These are phyloP conservation scores for Tolypocladium tundrense DNA, from an alignment of 2,329 filamentous ascomycete species.

Conservation along the genomic window DNA sequence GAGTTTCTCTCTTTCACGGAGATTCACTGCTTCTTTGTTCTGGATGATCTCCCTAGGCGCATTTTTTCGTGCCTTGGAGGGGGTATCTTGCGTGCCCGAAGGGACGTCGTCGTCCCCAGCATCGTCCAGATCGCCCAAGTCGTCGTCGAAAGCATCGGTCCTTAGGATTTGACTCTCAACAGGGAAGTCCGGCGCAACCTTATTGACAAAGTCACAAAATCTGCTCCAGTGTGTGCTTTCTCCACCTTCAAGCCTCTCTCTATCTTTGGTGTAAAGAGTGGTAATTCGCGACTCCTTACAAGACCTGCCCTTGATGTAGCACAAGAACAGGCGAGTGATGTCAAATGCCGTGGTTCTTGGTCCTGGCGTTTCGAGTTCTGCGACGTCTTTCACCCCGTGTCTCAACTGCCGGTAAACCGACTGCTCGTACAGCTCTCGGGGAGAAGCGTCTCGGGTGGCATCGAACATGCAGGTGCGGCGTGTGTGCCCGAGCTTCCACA, in stretches of 20 bases:
- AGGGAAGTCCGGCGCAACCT: conserved; percentile 17
- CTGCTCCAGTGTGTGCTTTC: conserved; percentile 7
- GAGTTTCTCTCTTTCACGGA: conserved; percentile 45
- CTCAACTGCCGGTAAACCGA: conserved; percentile 4
- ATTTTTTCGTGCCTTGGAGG: conserved; percentile 10
- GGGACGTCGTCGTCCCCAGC: conserved; percentile 5
- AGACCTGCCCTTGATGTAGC: conserved; percentile 15
- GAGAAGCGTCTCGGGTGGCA: conserved; percentile 10
- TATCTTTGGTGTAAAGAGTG: conserved; percentile 9
- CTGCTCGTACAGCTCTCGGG: conserved; percentile 4
- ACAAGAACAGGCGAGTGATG: conserved; percentile 18
- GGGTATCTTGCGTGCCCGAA: background rate
- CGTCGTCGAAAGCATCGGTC: conserved; percentile 11
- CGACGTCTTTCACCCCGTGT: conserved; percentile 6
- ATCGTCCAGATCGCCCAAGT: conserved; percentile 7
- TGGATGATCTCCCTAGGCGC: conserved; percentile 21
- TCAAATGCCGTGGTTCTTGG: conserved; percentile 16
- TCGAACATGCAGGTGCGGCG: conserved; percentile 17
- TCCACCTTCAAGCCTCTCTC: conserved; percentile 5
- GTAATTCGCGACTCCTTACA: conserved; percentile 11
- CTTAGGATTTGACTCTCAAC: conserved; percentile 22
- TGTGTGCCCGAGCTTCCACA: conserved; percentile 18
- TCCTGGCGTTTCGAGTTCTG: conserved; percentile 4
- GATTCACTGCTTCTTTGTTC: conserved; percentile 30
- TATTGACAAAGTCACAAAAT: conserved; percentile 17